Conservation (phyloP, 73 alveolate species). For the Paramecium octaurelia region DNA sequence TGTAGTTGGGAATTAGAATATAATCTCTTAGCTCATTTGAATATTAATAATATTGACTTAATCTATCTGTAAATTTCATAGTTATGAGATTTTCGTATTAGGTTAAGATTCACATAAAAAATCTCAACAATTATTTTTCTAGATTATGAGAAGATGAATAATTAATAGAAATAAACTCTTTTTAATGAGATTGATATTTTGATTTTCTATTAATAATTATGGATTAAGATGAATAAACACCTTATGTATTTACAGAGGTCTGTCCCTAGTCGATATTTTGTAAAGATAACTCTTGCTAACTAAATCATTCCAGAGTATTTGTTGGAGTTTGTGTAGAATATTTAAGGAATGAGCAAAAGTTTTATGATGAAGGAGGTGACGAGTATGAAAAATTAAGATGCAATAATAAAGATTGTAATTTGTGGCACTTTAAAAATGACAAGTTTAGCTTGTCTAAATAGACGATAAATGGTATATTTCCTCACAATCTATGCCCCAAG, state of each 20-base stretch:
- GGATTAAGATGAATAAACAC: not conserved
- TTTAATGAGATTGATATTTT: too few species aligned
- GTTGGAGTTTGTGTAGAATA: not conserved
- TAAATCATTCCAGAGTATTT: not conserved
- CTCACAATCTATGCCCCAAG: not conserved
- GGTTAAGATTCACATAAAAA: too few species aligned
- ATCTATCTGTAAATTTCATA: too few species aligned
- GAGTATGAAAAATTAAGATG: not conserved
- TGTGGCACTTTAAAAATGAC: not conserved
- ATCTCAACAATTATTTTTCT: too few species aligned
- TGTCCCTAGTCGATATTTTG: not conserved
- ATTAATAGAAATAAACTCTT: not conserved
- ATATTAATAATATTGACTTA: too few species aligned
- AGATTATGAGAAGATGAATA: too few species aligned
- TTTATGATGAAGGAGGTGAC: not conserved
- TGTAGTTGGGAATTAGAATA: too few species aligned
- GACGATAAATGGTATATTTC: not conserved
- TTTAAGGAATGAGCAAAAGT: not conserved
- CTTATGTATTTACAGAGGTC: not conserved
- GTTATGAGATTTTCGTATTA: too few species aligned
- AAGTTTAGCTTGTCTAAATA: not conserved
- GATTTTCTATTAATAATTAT: not conserved
- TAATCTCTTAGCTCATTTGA: too few species aligned
- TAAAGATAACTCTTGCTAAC: not conserved
- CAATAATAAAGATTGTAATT: not conserved